phyloP scores from a whole-genome alignment of 2,329 filamentous ascomycete species.

The Endocalyx cinctus region DNA sequence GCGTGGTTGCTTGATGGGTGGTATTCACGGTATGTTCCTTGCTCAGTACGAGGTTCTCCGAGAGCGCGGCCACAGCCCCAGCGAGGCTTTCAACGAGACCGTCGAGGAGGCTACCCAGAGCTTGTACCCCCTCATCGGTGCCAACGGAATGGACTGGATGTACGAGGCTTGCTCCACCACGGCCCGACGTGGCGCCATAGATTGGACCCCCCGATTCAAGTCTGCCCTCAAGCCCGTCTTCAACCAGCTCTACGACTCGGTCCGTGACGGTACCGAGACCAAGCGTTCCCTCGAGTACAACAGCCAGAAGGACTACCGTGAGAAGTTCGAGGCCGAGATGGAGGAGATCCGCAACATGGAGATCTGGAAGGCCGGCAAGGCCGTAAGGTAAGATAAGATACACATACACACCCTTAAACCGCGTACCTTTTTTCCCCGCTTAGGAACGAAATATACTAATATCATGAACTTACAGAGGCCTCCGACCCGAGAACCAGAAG shows the following conservation, averaged over 20 bases:
- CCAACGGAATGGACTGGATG: conserved; percentile 99
- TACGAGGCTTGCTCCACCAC: conserved; percentile 99
- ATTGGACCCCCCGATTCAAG: conserved; percentile 98
- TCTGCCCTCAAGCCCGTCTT: conserved; percentile 97
- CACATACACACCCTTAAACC: background rate
- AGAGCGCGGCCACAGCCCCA: conserved; percentile 95
- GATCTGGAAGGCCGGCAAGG: conserved; percentile 99
- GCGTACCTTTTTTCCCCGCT: too few relatives aligned
- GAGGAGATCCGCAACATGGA: conserved; percentile 96
- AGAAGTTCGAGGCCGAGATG: conserved; percentile 98
- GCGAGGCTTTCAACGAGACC: conserved; percentile 99
- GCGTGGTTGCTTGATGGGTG: conserved; percentile 99
- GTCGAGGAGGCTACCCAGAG: conserved; percentile 99
- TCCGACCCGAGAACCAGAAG: conserved; percentile 84
- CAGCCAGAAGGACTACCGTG: conserved; percentile 88
- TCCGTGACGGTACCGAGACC: conserved; percentile 89
- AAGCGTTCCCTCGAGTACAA: conserved; percentile 97
- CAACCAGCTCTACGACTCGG: conserved; percentile 92
- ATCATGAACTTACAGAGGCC: conserved; percentile 45
- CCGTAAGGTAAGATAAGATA: conserved; percentile 68
- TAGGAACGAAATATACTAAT: too few relatives aligned
- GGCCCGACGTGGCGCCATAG: conserved; percentile 94
- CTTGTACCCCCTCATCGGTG: conserved; percentile 94
- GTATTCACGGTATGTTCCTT: conserved; percentile 99
- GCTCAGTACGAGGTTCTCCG: conserved; percentile 99